Conservation (phyloP, 2,329 filamentous ascomycete genomes). For the Diplodia sapinea region DNA sequence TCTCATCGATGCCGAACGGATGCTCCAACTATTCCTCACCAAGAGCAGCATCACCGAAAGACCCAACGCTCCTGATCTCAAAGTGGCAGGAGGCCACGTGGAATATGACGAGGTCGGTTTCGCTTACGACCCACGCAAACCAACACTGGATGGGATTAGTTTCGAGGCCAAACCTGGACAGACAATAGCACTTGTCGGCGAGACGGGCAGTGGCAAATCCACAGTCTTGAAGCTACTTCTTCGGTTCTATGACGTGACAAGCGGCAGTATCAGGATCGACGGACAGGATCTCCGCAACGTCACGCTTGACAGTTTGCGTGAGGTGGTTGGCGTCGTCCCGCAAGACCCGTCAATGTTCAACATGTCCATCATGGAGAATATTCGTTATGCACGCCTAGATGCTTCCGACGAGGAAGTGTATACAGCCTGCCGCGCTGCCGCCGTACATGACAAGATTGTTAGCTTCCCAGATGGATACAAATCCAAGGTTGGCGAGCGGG, state of each 20-base stretch:
- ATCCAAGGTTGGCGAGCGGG: conserved; percentile 49
- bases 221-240: conserved; percentile 66
- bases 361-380: conserved; percentile 67
- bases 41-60: conserved; percentile 32
- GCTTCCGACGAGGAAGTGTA: conserved; percentile 66
- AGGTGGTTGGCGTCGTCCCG: conserved; percentile 67
- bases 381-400: conserved; percentile 66
- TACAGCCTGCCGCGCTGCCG: conserved; percentile 65
- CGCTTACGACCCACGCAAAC: conserved; percentile 60
- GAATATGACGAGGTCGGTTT: conserved; percentile 63
- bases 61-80: conserved; percentile 41
- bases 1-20: conserved; percentile 34
- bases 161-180: conserved; percentile 59
- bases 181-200: conserved; percentile 66
- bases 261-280: conserved; percentile 62
- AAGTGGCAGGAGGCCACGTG: conserved; percentile 56
- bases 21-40: conserved; percentile 33
- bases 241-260: conserved; percentile 64
- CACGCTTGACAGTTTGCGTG: conserved; percentile 62
- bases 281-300: conserved; percentile 66
- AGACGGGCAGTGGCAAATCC: conserved; percentile 68
- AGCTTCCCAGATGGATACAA: conserved; percentile 57
- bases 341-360: conserved; percentile 71
- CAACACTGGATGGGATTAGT: conserved; percentile 57
- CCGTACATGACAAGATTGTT: conserved; percentile 69